Conservation (phyloP, 768 basidiomycete species). For the Suillus lakei region DNA sequence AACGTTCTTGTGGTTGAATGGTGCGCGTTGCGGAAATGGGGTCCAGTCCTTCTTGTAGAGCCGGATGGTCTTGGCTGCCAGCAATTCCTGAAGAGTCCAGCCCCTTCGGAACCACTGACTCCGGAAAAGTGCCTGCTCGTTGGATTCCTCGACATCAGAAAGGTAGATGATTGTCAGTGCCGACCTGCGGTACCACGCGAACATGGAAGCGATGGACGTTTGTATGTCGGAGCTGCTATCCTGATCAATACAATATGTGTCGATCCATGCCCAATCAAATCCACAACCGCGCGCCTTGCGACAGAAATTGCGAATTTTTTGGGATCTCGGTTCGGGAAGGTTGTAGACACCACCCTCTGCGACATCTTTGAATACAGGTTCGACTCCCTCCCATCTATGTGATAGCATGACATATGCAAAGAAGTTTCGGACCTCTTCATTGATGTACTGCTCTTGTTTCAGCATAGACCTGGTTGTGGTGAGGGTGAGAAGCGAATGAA, state of each 20-base stretch:
- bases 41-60: slow-evolving; percentile 33
- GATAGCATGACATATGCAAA: slow-evolving; percentile 34
- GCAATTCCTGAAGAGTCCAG: slow-evolving; percentile 34
- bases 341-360: slow-evolving; percentile 16
- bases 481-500: slow-evolving; percentile 1
- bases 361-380: not conserved
- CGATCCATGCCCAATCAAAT: slow-evolving; percentile 34
- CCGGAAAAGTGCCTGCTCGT: slow-evolving; percentile 16
- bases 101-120: slow-evolving; percentile 27
- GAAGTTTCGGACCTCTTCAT: slow-evolving; percentile 18
- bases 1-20: slow-evolving; percentile 8
- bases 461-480: slow-evolving; percentile 2
- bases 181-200: slow-evolving; percentile 36
- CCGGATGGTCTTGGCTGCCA: slow-evolving; percentile 26
- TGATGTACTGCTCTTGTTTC: not conserved
- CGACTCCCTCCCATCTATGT: slow-evolving; percentile 29
- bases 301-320: slow-evolving; percentile 30
- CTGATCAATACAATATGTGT: slow-evolving; percentile 37
- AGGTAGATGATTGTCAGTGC: slow-evolving; percentile 35
- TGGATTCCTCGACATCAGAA: slow-evolving; percentile 20
- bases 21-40: not conserved
- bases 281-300: slow-evolving; percentile 19
- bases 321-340: not conserved
- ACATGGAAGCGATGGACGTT: slow-evolving; percentile 39
- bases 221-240: slow-evolving; percentile 33